Evolutionary conservation across 495 filamentous ascomycete species (phyloP), one percentile per base, ranked within the genome.

Genomic region (Lasiosphaeria miniovina): DNA sequence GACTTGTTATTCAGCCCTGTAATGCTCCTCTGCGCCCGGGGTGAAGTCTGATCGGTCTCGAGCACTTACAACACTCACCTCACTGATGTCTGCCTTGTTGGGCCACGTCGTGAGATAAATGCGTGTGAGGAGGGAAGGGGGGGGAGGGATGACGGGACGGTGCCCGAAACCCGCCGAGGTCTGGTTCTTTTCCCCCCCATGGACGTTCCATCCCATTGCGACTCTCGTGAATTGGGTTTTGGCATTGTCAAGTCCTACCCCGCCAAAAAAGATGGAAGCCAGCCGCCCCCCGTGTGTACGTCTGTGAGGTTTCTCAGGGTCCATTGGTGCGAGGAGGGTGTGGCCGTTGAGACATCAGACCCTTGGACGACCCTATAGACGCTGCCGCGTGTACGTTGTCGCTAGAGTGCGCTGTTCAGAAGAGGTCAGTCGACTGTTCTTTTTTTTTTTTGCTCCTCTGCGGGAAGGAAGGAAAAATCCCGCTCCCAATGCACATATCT

Each of bases 351-450:
- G 61, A 64, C 61, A 57, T 11, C 35, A 40, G 57, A 57, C 61
- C 57, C 61, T 57, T 48, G 38, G 15, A 31, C 31, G 54, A 7
- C 61, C 52, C 57, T 49, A 54, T 49, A 60, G 54, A 45, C 38
- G 51, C 57, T 64, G 61, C 61, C 61, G 61, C 61, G 57, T 64
- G 57, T 57, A 40, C 40, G 53, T 7, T 5, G 43, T n/a, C 43
- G 43, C 15, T n/a, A 46, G 14, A 40, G 17, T 57, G 59, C 17
- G 49, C 8, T 51, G 49, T 31, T 32, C 4, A 51, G 11, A 9
- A 32, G 32, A 51, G 43, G 53, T 56, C 53, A 57, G 59, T 56
- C 46, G 50, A 17, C 34, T 34, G 40, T 12, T 33, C 51, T 12
- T 48, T 24, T 24, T 24, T 24, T 24, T 24, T 24, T 2, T 24